A percentile compares a stretch with the other conserved stretches of the same genome.
phyloP scores from a whole-genome alignment of 225 moss, liverwort and hornwort genomes.

The Asterella californica region DNA sequence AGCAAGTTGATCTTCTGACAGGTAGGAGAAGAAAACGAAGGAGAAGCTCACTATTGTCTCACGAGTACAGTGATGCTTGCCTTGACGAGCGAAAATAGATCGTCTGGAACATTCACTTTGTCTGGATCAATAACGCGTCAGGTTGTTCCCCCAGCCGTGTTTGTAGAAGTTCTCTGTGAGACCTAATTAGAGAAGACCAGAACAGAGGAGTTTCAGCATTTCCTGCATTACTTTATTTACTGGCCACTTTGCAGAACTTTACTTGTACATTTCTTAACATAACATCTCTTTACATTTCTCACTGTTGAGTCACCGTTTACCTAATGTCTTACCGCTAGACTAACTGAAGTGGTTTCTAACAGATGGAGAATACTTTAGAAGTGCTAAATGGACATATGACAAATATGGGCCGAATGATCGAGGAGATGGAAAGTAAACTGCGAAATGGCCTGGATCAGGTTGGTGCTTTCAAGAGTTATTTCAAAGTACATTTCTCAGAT shows the following conservation, averaged over 20 bases:
- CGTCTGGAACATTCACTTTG: slow-evolving; percentile 67
- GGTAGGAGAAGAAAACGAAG: slow-evolving; percentile 67
- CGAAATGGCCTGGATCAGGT: slow-evolving; percentile 96
- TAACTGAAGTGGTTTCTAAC: slow-evolving; percentile 12
- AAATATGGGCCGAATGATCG: slow-evolving; percentile 85
- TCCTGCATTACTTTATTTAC: background rate
- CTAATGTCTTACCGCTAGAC: background rate
- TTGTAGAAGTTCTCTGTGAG: background rate
- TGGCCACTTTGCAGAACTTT: too few species aligned
- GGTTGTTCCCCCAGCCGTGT: slow-evolving; percentile 23
- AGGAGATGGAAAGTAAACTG: slow-evolving; percentile 95
- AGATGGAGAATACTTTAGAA: slow-evolving; percentile 65
- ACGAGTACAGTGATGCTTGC: slow-evolving; percentile 92
- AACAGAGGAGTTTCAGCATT: background rate
- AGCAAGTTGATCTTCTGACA: slow-evolving; percentile 14
- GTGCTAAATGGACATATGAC: slow-evolving; percentile 66
- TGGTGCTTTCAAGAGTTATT: background rate
- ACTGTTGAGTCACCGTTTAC: background rate
- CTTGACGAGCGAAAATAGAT: slow-evolving; percentile 67
- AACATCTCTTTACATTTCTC: too few species aligned
- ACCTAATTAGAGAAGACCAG: background rate
- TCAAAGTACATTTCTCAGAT: background rate
- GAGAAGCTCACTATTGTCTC: slow-evolving; percentile 62
- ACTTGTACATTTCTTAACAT: too few species aligned
- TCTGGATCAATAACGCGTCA: slow-evolving; percentile 87